These are phyloP conservation scores for Ensete ventricosum DNA, from an alignment of 176 grass and related monocot species.

Conservation along the genomic window DNA sequence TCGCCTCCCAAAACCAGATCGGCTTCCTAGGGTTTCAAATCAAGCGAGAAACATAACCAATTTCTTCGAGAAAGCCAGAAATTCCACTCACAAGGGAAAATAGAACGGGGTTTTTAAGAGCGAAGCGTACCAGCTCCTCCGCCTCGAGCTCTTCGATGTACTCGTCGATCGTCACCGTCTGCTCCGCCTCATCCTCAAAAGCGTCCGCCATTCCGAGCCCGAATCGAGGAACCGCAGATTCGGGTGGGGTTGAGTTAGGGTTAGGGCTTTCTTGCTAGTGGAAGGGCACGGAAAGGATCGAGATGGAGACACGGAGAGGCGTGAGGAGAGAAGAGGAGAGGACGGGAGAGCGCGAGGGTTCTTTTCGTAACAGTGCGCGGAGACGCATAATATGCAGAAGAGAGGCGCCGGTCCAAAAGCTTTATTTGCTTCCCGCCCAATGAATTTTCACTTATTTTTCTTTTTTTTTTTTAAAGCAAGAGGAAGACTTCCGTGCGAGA, in stretches of 20 bases:
- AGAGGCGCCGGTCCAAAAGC: background rate
- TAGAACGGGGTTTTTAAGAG: background rate
- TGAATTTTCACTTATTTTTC: too few species aligned
- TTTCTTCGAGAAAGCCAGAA: background rate
- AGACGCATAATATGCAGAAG: background rate
- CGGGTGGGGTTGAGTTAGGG: background rate
- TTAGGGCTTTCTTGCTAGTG: background rate
- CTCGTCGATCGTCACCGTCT: slow-evolving; percentile 51
- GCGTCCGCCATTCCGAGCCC: slow-evolving; percentile 38
- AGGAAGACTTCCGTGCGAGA: too few species aligned
- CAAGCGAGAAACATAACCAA: background rate
- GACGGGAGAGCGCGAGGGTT: background rate
- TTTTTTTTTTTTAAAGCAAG: too few species aligned
- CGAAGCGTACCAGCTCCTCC: slow-evolving; percentile 48
- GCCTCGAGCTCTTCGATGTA: slow-evolving; percentile 87
- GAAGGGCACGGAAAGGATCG: background rate
- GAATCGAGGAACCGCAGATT: background rate
- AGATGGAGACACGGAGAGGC: background rate
- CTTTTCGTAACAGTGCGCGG: background rate
- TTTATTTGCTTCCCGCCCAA: background rate
- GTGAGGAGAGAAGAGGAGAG: background rate
- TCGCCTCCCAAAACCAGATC: slow-evolving; percentile 93
- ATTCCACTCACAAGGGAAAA: background rate
- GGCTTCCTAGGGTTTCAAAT: slow-evolving; percentile 51
- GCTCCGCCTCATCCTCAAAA: slow-evolving; percentile 62